A percentile compares a stretch with the other conserved stretches of the same genome.
Conservation (phyloP, 2,329 filamentous ascomycete species). For the Lasiodiplodia hormozganensis region DNA sequence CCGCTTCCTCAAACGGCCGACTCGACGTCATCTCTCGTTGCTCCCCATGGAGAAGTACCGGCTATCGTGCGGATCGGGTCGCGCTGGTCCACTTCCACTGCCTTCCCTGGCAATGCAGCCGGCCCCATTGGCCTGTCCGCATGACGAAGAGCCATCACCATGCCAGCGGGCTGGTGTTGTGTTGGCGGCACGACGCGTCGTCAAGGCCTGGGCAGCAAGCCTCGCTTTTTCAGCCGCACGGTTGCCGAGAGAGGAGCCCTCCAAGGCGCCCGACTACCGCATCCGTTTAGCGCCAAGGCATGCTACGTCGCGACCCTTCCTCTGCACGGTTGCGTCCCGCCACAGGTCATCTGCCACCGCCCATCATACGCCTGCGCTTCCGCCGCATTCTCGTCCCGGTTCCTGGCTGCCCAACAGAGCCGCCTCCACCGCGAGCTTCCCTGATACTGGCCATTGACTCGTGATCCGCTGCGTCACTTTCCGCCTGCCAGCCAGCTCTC, state of each 20-base stretch:
- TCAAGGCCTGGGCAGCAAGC: neutral
- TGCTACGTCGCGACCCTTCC: constrained; percentile 12
- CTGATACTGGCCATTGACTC: neutral
- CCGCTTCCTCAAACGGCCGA: neutral
- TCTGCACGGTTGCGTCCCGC: neutral
- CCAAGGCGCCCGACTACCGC: constrained; percentile 13
- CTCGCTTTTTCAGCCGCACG: constrained; percentile 17
- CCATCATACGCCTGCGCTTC: neutral
- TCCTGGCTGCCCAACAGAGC: neutral
- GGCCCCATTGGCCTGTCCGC: constrained; percentile 10
- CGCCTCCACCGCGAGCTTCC: neutral
- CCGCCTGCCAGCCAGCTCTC: neutral
- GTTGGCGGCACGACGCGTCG: neutral
- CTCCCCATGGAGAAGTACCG: neutral
- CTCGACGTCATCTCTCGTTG: constrained; percentile 9
- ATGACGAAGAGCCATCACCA: neutral
- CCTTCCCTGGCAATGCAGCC: neutral
- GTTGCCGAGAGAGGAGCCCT: neutral
- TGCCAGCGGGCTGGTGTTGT: neutral
- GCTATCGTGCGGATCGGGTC: constrained; percentile 13
- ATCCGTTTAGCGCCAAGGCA: neutral
- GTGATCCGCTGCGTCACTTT: neutral
- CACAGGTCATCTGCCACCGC: constrained; percentile 11
- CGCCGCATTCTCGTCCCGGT: no score
- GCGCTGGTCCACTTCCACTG: constrained; percentile 2